Conservation (phyloP, 75 land plant genomes). For the Sequoiadendron giganteum region DNA sequence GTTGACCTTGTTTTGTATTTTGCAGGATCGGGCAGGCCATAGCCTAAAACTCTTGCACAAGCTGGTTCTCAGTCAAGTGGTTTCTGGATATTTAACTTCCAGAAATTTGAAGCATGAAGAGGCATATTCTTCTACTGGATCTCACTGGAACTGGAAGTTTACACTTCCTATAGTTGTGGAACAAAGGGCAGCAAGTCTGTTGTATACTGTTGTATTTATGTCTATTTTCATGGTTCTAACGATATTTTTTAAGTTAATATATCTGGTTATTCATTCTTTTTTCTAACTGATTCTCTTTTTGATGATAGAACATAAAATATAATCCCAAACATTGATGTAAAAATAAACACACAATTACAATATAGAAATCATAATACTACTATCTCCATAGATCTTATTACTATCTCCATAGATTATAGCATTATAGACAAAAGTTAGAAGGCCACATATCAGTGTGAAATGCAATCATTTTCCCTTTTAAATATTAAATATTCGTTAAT, state of each 20-base stretch:
- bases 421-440: not conserved
- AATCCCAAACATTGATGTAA: too few species aligned
- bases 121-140: not conserved
- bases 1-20: slow-evolving; percentile 6
- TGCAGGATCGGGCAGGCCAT: slow-evolving; percentile 79
- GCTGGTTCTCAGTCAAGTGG: slow-evolving; percentile 4
- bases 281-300: too few species aligned
- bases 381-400: not conserved
- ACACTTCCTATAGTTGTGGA: not conserved
- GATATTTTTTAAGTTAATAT: too few species aligned
- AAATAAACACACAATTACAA: too few species aligned
- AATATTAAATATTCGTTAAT: not conserved
- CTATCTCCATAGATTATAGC: not conserved
- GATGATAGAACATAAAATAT: too few species aligned
- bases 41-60: slow-evolving; percentile 72
- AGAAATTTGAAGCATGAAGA: not conserved
- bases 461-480: not conserved
- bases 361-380: too few species aligned
- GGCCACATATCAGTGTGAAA: not conserved
- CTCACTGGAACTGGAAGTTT: not conserved
- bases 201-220: not conserved
- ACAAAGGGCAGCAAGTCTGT: not conserved
- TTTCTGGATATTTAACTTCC: not conserved
- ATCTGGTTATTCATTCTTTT: not conserved
- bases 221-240: not conserved